A percentile compares a stretch with the other conserved stretches of the same genome.
These are phyloP conservation scores for Cinnamomum chago DNA, from an alignment of 164 flowering plant genomes.

Conservation along the genomic window DNA sequence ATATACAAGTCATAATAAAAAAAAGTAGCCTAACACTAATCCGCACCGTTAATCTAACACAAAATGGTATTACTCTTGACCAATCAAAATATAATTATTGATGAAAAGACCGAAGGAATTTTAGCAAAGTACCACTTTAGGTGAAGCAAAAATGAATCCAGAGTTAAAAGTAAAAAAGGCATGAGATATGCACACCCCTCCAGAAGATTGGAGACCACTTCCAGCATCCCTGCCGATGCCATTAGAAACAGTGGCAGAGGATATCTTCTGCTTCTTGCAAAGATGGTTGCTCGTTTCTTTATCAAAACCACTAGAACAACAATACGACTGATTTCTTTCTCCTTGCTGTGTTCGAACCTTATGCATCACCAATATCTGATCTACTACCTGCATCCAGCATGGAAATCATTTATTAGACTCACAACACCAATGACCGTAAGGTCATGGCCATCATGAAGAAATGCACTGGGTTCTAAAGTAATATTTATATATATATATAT, in stretches of 20 bases:
- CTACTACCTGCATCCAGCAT: constrained; percentile 42
- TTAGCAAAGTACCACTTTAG: no score
- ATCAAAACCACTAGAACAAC: constrained; percentile 14
- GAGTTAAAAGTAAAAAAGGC: not conserved
- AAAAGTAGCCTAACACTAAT: no score
- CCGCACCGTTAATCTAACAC: no score
- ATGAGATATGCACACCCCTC: constrained; percentile 17
- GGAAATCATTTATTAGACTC: not conserved
- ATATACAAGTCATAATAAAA: no score
- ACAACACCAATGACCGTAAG: not conserved
- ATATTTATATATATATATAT: no score
- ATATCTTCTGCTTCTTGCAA: constrained; percentile 36
- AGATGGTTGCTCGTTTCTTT: constrained; percentile 17
- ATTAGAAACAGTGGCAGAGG: constrained; percentile 23
- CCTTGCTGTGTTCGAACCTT: constrained; percentile 25
- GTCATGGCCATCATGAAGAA: not conserved
- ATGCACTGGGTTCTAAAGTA: not conserved
- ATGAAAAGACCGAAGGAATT: no score
- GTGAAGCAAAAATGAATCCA: not conserved
- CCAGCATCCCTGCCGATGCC: constrained; percentile 10
- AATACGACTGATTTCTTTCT: constrained; percentile 17
- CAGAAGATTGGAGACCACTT: constrained; percentile 15
- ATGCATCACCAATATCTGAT: constrained; percentile 34
- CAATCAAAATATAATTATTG: no score
- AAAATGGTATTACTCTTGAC: no score